Evolutionary conservation across 1,284 basidiomycete genomes (phyloP), one percentile per base, ranked within the genome.

Genomic region (Leccinum olivaceoglutinosum): DNA sequence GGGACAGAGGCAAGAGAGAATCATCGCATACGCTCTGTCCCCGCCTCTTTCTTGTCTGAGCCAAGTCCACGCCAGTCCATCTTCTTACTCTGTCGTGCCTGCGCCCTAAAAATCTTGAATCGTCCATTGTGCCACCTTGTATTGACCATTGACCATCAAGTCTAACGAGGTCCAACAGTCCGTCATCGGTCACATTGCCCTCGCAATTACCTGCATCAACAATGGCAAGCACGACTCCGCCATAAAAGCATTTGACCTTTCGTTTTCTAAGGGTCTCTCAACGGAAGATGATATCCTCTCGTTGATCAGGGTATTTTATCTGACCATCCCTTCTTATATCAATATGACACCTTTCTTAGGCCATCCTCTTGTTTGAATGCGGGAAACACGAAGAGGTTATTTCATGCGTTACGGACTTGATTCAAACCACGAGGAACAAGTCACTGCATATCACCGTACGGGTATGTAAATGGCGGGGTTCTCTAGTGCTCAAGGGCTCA

Each of bases 141-240:
- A 7, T 25, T 55, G 21, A 65, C 25, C 21, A 25, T 29, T 3
- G 0, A 4, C 1, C 14, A 5, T 5, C 32, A 66, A 64, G 64
- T 66, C 64, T 34, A 21, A 63, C 5, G 4, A 58, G 34, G 4
- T 54, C 16, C 58, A 54, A 9, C 58, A 21, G 32, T 62, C 64
- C 3, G 25, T 34, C 4, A 18, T 63, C 9, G 60, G 46, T 38
- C 11, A 66, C 11, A 63, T 66, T 18, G 46, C 64, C n/a, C 29
- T 21, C 5, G 39, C 61, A 2, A 38, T 66, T 12, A 41, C 49
- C 18, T 29, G 16, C 6, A n/a, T 44, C 36, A 25, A 55, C 36
- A 25, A 58, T 8, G 49, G 32, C 1, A 34, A 63, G 4, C 14
- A 46, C 6, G 64, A 58, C 8, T 44, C 11, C 4, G 64, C 21